Percentiles rank a stretch among this genome's conserved stretches.
These are phyloP conservation scores for Endothia cerciana DNA, from an alignment of 2,329 filamentous ascomycete species.

Conservation along the genomic window DNA sequence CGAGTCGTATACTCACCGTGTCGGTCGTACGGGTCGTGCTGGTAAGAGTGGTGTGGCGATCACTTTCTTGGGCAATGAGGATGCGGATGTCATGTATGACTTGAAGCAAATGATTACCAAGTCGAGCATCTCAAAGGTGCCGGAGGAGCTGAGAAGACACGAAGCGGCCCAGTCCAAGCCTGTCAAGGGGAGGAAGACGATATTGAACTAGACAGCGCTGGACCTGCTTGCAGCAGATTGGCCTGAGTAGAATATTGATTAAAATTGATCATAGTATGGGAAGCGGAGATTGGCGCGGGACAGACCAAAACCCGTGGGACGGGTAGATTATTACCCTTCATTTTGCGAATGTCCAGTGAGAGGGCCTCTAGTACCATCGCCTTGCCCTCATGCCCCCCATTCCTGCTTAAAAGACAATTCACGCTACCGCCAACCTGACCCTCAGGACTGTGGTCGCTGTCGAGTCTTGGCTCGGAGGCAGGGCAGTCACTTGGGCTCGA, in stretches of 20 bases:
- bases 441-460: background rate
- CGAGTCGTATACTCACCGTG: conserved; percentile 94
- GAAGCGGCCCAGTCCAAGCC: conserved; percentile 89
- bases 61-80: conserved; percentile 91
- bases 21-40: conserved; percentile 95
- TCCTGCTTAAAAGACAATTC: background rate
- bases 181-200: conserved; percentile 43
- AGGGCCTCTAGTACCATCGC: conserved; percentile 3
- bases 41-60: conserved; percentile 96
- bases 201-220: conserved; percentile 2
- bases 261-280: background rate
- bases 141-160: conserved; percentile 87
- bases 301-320: background rate
- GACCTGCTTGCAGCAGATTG: background rate
- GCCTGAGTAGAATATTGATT: background rate
- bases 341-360: background rate
- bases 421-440: background rate
- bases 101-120: conserved; percentile 95
- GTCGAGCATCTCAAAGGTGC: conserved; percentile 83
- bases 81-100: conserved; percentile 89
- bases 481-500: background rate
- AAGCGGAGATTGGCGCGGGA: background rate
- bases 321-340: background rate
- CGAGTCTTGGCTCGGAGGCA: background rate
- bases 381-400: background rate